Percentiles rank a stretch among this genome's conserved stretches.
Evolutionary conservation across 2,329 filamentous ascomycete species (phyloP).

Genomic region (Graphilbum fragrans): DNA sequence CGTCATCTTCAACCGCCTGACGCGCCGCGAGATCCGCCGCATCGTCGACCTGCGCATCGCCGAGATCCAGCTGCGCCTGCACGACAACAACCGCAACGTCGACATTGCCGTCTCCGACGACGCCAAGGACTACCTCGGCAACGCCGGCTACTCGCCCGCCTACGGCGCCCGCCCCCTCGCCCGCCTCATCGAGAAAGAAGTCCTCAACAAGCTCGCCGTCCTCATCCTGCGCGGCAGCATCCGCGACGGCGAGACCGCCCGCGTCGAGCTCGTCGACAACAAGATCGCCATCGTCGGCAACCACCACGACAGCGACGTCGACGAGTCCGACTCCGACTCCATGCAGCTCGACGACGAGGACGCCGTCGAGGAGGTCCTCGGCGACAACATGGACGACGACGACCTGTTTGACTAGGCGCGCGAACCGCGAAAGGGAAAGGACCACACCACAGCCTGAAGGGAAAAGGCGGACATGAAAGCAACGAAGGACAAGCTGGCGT

Average conservation of each 20-base stretch:
- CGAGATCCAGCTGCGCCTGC: conserved; percentile 89
- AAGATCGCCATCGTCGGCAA: conserved; percentile 76
- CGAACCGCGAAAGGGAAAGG: neutral
- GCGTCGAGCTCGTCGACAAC: conserved; percentile 66
- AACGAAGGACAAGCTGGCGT: neutral
- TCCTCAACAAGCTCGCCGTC: conserved; percentile 85
- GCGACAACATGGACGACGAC: conserved; percentile 50
- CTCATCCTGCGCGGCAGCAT: conserved; percentile 79
- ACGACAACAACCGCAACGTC: conserved; percentile 74
- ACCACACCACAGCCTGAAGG: too few species aligned
- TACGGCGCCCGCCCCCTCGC: conserved; percentile 86
- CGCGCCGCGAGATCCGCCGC: conserved; percentile 76
- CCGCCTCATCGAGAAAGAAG: conserved; percentile 90
- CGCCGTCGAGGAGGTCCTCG: conserved; percentile 51
- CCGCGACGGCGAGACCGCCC: conserved; percentile 72
- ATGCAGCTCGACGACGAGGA: conserved; percentile 60
- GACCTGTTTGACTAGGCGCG: conserved; percentile 14
- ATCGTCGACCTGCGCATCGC: conserved; percentile 83
- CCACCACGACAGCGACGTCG: conserved; percentile 49
- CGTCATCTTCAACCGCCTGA: conserved; percentile 97
- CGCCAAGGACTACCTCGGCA: conserved; percentile 87
- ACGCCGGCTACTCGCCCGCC: conserved; percentile 83
- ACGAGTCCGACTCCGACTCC: conserved; percentile 49
- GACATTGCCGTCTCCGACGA: conserved; percentile 69
- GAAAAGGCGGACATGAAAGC: neutral